Evolutionary conservation across 2,329 filamentous ascomycete species (phyloP).

Genomic region (Byssoonygena ceratinophila): DNA sequence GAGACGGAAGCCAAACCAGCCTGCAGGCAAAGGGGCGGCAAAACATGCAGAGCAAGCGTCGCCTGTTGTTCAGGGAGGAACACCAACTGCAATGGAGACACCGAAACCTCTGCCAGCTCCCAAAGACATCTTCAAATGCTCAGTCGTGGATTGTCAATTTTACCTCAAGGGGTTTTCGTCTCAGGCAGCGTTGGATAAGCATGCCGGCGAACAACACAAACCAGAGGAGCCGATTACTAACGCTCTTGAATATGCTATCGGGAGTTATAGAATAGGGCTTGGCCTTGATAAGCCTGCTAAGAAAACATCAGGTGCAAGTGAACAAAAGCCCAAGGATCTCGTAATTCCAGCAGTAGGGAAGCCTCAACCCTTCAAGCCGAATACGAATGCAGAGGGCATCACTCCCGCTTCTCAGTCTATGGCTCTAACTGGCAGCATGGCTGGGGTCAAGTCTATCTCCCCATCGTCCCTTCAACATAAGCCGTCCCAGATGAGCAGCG

Average conservation of each 20-base stretch:
- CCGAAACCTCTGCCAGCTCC: constrained; percentile 32
- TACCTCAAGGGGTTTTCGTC: constrained; percentile 46
- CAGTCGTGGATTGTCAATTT: constrained; percentile 43
- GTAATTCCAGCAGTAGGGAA: not conserved
- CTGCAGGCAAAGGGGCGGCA: constrained; percentile 19
- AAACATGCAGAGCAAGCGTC: constrained; percentile 20
- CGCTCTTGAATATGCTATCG: constrained; percentile 46
- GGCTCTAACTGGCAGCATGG: constrained; percentile 27
- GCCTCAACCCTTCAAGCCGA: constrained; percentile 18
- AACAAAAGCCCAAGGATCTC: constrained; percentile 19
- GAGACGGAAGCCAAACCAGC: constrained; percentile 45
- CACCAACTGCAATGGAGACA: constrained; percentile 33
- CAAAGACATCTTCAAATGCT: constrained; percentile 44
- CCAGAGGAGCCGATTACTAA: constrained; percentile 42
- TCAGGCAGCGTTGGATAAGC: constrained; percentile 45
- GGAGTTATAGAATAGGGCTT: constrained; percentile 40
- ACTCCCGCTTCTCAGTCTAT: constrained; percentile 27
- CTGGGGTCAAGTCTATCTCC: constrained; percentile 26
- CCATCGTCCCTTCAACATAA: constrained; percentile 28
- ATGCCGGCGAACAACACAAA: constrained; percentile 45
- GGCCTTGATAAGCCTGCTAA: constrained; percentile 42
- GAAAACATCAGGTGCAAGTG: constrained; percentile 14
- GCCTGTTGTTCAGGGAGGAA: constrained; percentile 22
- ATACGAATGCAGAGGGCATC: constrained; percentile 17
- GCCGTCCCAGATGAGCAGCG: constrained; percentile 23